Conservation (phyloP, 1,284 basidiomycete species). For the Cerrena zonata region DNA sequence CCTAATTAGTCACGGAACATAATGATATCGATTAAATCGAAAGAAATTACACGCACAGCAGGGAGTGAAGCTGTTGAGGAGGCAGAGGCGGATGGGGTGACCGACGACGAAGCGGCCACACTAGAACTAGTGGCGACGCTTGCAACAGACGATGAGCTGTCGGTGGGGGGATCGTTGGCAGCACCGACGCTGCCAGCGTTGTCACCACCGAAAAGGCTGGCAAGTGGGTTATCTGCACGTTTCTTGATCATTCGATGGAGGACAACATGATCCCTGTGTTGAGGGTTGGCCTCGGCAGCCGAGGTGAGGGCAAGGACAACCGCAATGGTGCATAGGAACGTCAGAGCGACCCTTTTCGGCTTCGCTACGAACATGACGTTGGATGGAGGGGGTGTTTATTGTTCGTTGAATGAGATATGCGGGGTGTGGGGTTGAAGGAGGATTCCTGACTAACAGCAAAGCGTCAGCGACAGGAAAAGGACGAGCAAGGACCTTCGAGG, state of each 20-base stretch:
- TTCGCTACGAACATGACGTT: conserved; percentile 42
- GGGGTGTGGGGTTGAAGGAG: not conserved
- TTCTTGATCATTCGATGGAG: conserved; percentile 67
- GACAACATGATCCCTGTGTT: conserved; percentile 45
- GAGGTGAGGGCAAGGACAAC: conserved; percentile 45
- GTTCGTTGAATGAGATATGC: not conserved
- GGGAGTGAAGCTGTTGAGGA: not conserved
- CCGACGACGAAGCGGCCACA: conserved; percentile 15
- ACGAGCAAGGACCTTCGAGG: conserved; percentile 9
- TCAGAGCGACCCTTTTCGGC: conserved; percentile 44
- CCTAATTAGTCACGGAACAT: not conserved
- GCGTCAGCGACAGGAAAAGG: conserved; percentile 9
- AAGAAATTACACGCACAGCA: not conserved
- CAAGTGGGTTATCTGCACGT: conserved; percentile 34
- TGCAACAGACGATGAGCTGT: conserved; percentile 1
- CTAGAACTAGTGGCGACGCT: conserved; percentile 14
- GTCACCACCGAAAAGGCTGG: not conserved
- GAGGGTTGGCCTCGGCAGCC: conserved; percentile 40
- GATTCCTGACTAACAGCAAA: conserved; percentile 3
- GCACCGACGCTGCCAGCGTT: not conserved
- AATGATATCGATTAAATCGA: not conserved
- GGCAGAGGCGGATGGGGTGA: conserved; percentile 2
- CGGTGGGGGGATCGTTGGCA: not conserved
- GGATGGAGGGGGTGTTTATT: conserved; percentile 9
- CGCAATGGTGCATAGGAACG: conserved; percentile 54